These are phyloP conservation scores for Trichosporon sp. DNA, from an alignment of 1,284 basidiomycete species.

Conservation along the genomic window DNA sequence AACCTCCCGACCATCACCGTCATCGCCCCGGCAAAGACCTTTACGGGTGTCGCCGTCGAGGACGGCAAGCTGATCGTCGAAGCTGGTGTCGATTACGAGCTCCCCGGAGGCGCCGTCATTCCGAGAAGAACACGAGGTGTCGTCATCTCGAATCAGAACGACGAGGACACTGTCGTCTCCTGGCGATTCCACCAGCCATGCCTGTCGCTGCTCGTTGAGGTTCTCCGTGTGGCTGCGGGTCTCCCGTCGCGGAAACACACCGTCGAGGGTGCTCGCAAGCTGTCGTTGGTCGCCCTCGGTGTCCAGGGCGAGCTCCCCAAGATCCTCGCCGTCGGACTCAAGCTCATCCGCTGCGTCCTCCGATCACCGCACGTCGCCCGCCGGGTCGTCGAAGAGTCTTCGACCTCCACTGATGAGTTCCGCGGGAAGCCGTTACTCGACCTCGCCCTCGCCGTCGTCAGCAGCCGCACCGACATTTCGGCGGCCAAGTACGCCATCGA, in stretches of 20 bases:
- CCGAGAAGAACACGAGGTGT: slow-evolving; percentile 40
- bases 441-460: slow-evolving; percentile 37
- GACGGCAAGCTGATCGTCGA: slow-evolving; percentile 38
- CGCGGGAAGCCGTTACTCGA: slow-evolving; percentile 38
- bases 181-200: slow-evolving; percentile 38
- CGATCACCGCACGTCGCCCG: slow-evolving; percentile 33
- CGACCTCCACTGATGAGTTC: slow-evolving; percentile 19
- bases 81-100: slow-evolving; percentile 34
- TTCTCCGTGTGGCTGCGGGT: slow-evolving; percentile 42
- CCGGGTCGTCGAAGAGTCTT: slow-evolving; percentile 15
- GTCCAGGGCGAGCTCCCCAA: slow-evolving; percentile 34
- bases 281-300: slow-evolving; percentile 44
- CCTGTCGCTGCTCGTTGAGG: slow-evolving; percentile 46
- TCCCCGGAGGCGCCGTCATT: slow-evolving; percentile 47
- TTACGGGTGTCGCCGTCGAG: slow-evolving; percentile 37
- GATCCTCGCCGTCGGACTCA: slow-evolving; percentile 40
- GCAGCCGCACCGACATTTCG: slow-evolving; percentile 27
- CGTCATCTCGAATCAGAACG: slow-evolving; percentile 28
- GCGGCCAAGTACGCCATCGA: slow-evolving; percentile 40
- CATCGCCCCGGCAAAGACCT: slow-evolving; percentile 26
- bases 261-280: slow-evolving; percentile 12
- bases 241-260: slow-evolving; percentile 31
- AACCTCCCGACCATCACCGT: slow-evolving; percentile 40
- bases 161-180: slow-evolving; percentile 33
- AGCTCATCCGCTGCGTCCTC: slow-evolving; percentile 39